Evolutionary conservation across 2,329 filamentous ascomycete species (phyloP).

Genomic region (Thielaviopsis euricoi): DNA sequence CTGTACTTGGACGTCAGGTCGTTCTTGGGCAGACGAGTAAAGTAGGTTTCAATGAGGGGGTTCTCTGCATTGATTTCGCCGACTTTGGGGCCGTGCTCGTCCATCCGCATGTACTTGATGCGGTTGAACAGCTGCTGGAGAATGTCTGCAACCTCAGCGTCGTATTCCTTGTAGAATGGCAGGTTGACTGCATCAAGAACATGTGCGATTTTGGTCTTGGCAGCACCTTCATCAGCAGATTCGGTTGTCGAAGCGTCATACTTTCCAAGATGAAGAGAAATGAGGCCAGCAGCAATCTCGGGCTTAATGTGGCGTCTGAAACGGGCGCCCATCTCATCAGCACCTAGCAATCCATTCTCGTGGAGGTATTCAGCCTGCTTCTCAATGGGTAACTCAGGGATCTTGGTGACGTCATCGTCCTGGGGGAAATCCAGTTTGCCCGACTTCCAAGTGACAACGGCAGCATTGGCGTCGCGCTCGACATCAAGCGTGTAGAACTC

Average conservation of each 20-base stretch:
- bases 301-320: slow-evolving; percentile 59
- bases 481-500: slow-evolving; percentile 83
- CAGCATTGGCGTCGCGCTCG: slow-evolving; percentile 50
- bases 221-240: slow-evolving; percentile 27
- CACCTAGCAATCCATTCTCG: slow-evolving; percentile 52
- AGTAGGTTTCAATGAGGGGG: slow-evolving; percentile 85
- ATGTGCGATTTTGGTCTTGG: slow-evolving; percentile 36
- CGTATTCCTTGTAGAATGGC: slow-evolving; percentile 81
- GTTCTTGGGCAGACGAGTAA: slow-evolving; percentile 73
- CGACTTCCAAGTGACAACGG: slow-evolving; percentile 54
- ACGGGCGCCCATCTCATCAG: slow-evolving; percentile 62
- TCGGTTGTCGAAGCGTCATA: slow-evolving; percentile 30
- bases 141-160: slow-evolving; percentile 65
- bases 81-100: slow-evolving; percentile 74
- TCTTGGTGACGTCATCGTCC: slow-evolving; percentile 18
- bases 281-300: slow-evolving; percentile 39
- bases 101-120: slow-evolving; percentile 87
- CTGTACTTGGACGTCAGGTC: slow-evolving; percentile 61
- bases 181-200: slow-evolving; percentile 76
- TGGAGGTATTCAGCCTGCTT: slow-evolving; percentile 46
- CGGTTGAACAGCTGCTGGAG: slow-evolving; percentile 86
- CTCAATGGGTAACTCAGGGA: slow-evolving; percentile 9
- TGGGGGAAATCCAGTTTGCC: slow-evolving; percentile 40
- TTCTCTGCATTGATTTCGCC: slow-evolving; percentile 62
- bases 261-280: slow-evolving; percentile 19